Evolutionary conservation across 306 rosid genomes (phyloP), one percentile per base, ranked within the genome.

Genomic region (Cicer bijugum): DNA sequence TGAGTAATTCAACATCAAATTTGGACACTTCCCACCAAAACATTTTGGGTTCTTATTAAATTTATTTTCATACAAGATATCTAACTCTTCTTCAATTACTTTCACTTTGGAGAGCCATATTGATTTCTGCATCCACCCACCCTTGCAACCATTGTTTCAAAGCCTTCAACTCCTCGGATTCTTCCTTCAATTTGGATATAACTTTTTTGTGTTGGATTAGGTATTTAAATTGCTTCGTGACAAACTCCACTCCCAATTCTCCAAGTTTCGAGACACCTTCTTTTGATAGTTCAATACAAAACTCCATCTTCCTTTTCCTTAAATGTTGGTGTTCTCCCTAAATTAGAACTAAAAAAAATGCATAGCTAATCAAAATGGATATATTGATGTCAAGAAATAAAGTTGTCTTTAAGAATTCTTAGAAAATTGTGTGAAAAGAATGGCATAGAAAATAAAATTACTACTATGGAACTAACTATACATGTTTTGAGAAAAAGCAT

Each of bases 21-120:
- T 1, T 39, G 42, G 62, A 70, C 75, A 53, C 12, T 37, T 1
- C 9, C 77, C 75, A 39, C 51, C 35, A 53, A 39, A 16, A 16
- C 52, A 16, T 2, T 17, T 71, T 39, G 17, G 38, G 1, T 12
- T 17, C 50, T 52, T 52, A 10, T 17, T 70, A 6, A 42, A 64
- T 71, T 53, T 16, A 11, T 17, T 12, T 53, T 38, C 17, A 55
- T 16, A 53, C 40, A 71, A 71, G 0, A 5, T 8, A n/a, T 69
- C 8, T 35, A 71, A 3, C 2, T 11, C 65, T 1, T 6, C n/a
- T 5, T 16, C 65, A 11, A 53, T 17, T 1, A 1, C 8, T 6
- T 4, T 64, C 52, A 38, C 64, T 1, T 12, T 11, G 9, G 4
- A 4, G 37, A 71, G 75, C 75, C 75, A 71, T 0, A 17, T 12